Base-by-base conservation (phyloP, 2,329 filamentous ascomycete genomes). In the Hypomyces rosellus region DNA sequence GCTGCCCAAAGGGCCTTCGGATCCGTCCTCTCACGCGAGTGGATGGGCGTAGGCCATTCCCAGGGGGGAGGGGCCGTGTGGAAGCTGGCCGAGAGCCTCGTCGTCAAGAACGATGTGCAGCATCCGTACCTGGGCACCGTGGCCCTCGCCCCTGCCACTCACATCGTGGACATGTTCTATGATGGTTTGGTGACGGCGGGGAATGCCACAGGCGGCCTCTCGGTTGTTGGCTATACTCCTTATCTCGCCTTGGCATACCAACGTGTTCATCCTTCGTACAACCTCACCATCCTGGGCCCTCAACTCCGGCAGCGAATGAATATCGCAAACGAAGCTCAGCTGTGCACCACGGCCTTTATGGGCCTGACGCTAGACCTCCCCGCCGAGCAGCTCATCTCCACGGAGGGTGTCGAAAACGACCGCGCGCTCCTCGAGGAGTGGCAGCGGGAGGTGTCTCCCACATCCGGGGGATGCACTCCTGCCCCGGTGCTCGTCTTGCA, bases 41-140 rank as follows among this genome's bases (percentile, higher is more conserved):
- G 53, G 55, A 41, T 55, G 20, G 34, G 22, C 34, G 43, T 53
- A 18, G 56, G 56, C 1, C 56, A 58, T 41, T 58, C 55, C 5
- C 55, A 58, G 34, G 57, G 57, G 38, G 57, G 54, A 33, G 57
- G 55, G 20, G 51, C 55, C 9, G 55, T 48, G 16, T 57, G 57
- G 57, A 56, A 56, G 40, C 54, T 57, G 11, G 52, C 54, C 16
- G 56, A 57, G 49, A 57, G 52, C 49, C n/a, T 16, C 13, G 36
- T 43, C 11, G 49, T 55, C 30, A 13, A 18, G n/a, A 40, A 41
- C 6, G 51, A 58, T 34, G 22, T 16, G 8, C 25, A 30, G 14
- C 11, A 39, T n/a, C 18, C 34, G 8, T 58, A 57, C 38, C 39
- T 57, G 11, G 53, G 56, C 11, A 54, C 47, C 16, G 56, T 58